These are phyloP conservation scores for Pythium guiyangense DNA, from an alignment of 352 stramenopile species.

Conservation along the genomic window DNA sequence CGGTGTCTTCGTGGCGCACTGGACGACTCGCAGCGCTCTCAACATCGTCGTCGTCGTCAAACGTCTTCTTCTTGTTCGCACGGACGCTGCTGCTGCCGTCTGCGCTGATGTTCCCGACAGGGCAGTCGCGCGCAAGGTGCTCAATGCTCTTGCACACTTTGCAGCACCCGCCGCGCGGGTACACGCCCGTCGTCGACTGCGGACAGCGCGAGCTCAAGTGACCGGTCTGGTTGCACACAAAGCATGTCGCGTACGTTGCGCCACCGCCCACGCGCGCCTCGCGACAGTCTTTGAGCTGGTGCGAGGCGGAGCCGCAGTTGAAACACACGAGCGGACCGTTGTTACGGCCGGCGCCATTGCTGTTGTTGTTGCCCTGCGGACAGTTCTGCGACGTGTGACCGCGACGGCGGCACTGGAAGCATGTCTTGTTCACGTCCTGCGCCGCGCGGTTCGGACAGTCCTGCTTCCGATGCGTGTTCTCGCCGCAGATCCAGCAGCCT, in stretches of 20 bases:
- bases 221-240: constrained; percentile 82
- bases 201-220: constrained; percentile 86
- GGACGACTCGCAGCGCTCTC: constrained; percentile 12
- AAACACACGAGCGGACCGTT: constrained; percentile 65
- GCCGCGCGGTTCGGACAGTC: constrained; percentile 64
- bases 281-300: constrained; percentile 70
- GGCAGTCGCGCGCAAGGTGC: constrained; percentile 84
- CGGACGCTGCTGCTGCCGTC: constrained; percentile 50
- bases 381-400: constrained; percentile 84
- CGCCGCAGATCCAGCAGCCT: constrained; percentile 76
- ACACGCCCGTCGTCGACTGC: constrained; percentile 84
- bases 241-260: constrained; percentile 78
- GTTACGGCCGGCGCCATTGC: constrained; percentile 14
- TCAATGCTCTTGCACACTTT: constrained; percentile 83
- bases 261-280: constrained; percentile 59
- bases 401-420: constrained; percentile 78
- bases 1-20: constrained; percentile 5
- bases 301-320: constrained; percentile 75
- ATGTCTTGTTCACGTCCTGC: constrained; percentile 73
- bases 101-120: constrained; percentile 55
- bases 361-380: constrained; percentile 33
- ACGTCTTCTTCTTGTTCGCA: constrained; percentile 80
- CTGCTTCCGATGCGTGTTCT: constrained; percentile 68
- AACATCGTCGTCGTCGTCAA: constrained; percentile 52
- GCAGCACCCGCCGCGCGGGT: constrained; percentile 87